A percentile compares a stretch with the other conserved stretches of the same genome.
Conservation (phyloP, 1,139 yeast species). For the Blastobotrys malaysiensis region DNA sequence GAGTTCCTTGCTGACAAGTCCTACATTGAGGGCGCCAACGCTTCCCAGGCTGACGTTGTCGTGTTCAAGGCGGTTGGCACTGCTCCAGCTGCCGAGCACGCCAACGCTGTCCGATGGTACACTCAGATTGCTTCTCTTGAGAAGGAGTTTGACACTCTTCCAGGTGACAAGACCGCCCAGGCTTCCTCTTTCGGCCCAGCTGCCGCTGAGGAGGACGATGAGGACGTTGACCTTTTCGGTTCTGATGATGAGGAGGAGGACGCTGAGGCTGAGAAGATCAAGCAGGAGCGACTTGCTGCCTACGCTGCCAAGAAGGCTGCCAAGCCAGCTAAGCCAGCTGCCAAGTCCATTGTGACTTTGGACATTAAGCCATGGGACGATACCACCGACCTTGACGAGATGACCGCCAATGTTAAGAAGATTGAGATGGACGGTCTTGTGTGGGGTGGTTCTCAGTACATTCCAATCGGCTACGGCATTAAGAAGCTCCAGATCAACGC, state of each 20-base stretch:
- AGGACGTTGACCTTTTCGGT: slow-evolving; percentile 91
- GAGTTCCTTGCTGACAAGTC: slow-evolving; percentile 85
- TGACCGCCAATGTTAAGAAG: slow-evolving; percentile 79
- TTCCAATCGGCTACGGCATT: slow-evolving; percentile 99
- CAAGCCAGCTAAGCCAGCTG: slow-evolving; percentile 96
- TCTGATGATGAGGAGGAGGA: slow-evolving; percentile 92
- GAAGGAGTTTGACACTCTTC: slow-evolving; percentile 59
- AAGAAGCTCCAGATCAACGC: slow-evolving; percentile 98
- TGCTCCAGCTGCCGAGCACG: slow-evolving; percentile 58
- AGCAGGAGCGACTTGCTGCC: slow-evolving; percentile 96
- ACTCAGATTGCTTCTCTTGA: slow-evolving; percentile 93
- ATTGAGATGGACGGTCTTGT: slow-evolving; percentile 85
- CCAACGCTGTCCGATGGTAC: slow-evolving; percentile 97
- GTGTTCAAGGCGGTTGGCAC: slow-evolving; percentile 88
- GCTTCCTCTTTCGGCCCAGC: slow-evolving; percentile 57
- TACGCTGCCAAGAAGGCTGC: slow-evolving; percentile 97
- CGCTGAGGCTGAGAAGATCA: slow-evolving; percentile 93
- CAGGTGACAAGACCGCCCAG: slow-evolving; percentile 35
- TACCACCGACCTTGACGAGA: slow-evolving; percentile 89
- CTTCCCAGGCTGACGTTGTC: slow-evolving; percentile 94
- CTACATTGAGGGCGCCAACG: slow-evolving; percentile 66
- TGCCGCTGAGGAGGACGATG: slow-evolving; percentile 80
- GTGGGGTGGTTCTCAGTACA: slow-evolving; percentile 98
- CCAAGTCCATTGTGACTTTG: slow-evolving; percentile 92
- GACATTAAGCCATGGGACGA: slow-evolving; percentile 99